These are phyloP conservation scores for Niveomyces coronatus DNA, from an alignment of 2,329 filamentous ascomycete genomes.

Conservation along the genomic window DNA sequence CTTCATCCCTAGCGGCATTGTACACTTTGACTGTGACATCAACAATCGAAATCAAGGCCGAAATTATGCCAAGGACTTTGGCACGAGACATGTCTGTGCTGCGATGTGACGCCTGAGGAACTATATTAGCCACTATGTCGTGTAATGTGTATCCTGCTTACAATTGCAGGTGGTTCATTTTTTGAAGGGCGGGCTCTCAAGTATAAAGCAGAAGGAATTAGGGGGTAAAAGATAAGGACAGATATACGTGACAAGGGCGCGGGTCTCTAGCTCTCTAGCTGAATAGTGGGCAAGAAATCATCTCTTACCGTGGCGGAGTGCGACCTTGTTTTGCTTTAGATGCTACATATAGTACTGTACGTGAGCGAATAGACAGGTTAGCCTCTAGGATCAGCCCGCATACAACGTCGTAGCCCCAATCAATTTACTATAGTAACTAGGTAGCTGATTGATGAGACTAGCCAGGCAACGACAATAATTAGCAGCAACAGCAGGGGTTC, in stretches of 20 bases:
- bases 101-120: not conserved
- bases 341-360: too few species aligned
- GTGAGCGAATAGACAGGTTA: not conserved
- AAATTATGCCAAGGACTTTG: slow-evolving; percentile 17
- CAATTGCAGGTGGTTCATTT: not conserved
- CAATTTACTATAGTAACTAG: too few species aligned
- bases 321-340: not conserved
- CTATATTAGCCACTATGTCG: not conserved
- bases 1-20: slow-evolving; percentile 14
- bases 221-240: not conserved
- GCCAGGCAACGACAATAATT: too few species aligned
- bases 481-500: too few species aligned
- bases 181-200: not conserved
- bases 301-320: not conserved
- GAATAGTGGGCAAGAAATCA: not conserved
- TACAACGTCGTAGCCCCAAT: not conserved
- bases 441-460: too few species aligned
- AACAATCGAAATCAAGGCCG: slow-evolving; percentile 18
- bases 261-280: not conserved
- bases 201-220: not conserved
- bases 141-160: not conserved
- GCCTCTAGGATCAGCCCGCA: not conserved
- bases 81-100: slow-evolving; percentile 10
- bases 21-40: slow-evolving; percentile 17
- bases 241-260: not conserved